These are phyloP conservation scores for Eleusine coracana DNA, from an alignment of 176 grass and related monocot genomes.

Conservation along the genomic window DNA sequence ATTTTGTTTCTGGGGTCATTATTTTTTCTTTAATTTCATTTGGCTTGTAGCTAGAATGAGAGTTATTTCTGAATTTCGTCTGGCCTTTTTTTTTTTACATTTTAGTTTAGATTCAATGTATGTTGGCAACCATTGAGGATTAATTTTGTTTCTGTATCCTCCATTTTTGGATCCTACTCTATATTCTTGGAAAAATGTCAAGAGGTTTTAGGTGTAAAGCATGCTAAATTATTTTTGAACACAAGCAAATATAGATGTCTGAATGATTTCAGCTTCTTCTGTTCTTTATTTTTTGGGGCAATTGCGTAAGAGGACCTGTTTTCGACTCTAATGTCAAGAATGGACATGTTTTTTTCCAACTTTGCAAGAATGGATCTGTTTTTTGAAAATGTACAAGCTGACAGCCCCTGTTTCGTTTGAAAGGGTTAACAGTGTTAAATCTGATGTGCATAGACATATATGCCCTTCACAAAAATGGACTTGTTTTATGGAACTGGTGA, in stretches of 20 bases:
- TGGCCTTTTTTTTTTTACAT: not conserved
- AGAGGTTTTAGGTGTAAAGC: not conserved
- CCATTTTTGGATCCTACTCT: slow-evolving; percentile 22
- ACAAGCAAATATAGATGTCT: slow-evolving; percentile 4
- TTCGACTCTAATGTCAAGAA: too few species aligned
- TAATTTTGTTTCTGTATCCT: not conserved
- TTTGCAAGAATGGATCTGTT: too few species aligned
- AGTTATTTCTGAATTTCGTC: not conserved
- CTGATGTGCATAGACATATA: too few species aligned
- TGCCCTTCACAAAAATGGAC: too few species aligned
- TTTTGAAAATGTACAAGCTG: too few species aligned
- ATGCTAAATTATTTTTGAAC: slow-evolving; percentile 1
- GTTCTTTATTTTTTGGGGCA: not conserved
- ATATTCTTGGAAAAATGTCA: slow-evolving; percentile 3
- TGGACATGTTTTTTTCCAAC: too few species aligned
- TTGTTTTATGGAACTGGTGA: too few species aligned
- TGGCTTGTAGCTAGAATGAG: not conserved
- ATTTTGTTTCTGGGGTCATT: too few species aligned
- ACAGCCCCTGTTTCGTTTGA: too few species aligned
- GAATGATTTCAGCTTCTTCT: slow-evolving; percentile 2
- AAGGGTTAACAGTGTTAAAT: too few species aligned
- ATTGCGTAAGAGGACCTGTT: too few species aligned
- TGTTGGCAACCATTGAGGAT: not conserved
- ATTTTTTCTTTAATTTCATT: not conserved
- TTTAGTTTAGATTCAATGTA: not conserved